Evolutionary conservation across 1,284 basidiomycete species (phyloP), one percentile per base, ranked within the genome.

Genomic region (Abortiporus biennis): DNA sequence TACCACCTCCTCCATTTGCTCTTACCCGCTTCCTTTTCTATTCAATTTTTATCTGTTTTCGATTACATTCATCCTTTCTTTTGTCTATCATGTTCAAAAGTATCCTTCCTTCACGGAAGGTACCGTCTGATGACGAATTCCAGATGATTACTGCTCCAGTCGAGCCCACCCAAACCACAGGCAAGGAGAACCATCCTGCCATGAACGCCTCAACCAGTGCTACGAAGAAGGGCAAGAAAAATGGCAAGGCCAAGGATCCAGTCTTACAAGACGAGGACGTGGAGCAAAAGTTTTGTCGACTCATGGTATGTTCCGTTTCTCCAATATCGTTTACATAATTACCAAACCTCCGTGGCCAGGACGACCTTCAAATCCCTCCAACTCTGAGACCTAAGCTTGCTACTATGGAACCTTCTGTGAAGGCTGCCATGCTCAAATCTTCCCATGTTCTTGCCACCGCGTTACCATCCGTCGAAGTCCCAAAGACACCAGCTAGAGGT

Each of bases 341-440:
- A 12, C 8, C 38, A 40, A 41, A 38, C 39, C 46, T 13, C 46
- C 39, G 20, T 25, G 25, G 11, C 17, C 53, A 91, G 87, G 85
- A 91, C 57, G 85, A 90, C 42, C 76, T 91, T 35, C 87, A 93
- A 64, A 90, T 92, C 27, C 89, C 90, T 3, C 64, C 75, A 1
- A 78, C 76, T 8, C 66, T 92, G 13, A 75, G 89, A 9, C 79
- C 80, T 1, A 90, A 90, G 61, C 74, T 93, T 4, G 67, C 72
- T 30, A 76, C 76, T 17, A 86, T 93, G 74, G 87, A 89, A 47
- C 65, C 80, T 0, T 78, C 80, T 1, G 89, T 93, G 30, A 92
- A 92, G 55, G 85, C 85, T 2, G 85, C 86, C n/a, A 92, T 93
- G 85, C 67, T 93, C 43, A 89, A 86, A 54, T 90, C 88, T 0